Conservation (phyloP, 1,284 basidiomycete genomes). For the Ganoderma boninense region DNA sequence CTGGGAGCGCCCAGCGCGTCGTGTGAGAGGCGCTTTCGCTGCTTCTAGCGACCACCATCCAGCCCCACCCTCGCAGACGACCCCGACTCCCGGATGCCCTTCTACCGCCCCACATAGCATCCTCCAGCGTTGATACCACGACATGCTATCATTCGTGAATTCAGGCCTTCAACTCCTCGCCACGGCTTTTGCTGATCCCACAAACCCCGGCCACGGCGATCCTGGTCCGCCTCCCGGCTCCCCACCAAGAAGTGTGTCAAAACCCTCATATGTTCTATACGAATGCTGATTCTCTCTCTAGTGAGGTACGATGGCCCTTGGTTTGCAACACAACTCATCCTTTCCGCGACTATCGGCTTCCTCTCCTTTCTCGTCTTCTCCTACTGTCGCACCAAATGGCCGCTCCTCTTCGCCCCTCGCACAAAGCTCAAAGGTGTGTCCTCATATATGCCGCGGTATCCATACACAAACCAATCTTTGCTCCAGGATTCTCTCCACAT, state of each 20-base stretch:
- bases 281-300: slow-evolving; percentile 31
- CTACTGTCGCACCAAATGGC: slow-evolving; percentile 87
- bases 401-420: slow-evolving; percentile 89
- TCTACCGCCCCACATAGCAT: slow-evolving; percentile 10
- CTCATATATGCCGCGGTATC: background rate
- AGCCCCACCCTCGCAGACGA: slow-evolving; percentile 16
- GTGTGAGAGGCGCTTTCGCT: slow-evolving; percentile 13
- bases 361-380: slow-evolving; percentile 89
- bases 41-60: slow-evolving; percentile 8
- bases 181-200: slow-evolving; percentile 21
- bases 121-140: background rate
- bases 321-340: slow-evolving; percentile 90
- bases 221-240: slow-evolving; percentile 57
- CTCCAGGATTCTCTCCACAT: slow-evolving; percentile 85
- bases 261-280: slow-evolving; percentile 26
- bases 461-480: slow-evolving; percentile 13
- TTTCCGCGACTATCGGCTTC: slow-evolving; percentile 84
- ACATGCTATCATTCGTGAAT: slow-evolving; percentile 18
- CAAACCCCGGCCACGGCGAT: slow-evolving; percentile 25
- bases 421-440: slow-evolving; percentile 90
- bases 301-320: slow-evolving; percentile 89
- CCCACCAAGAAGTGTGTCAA: slow-evolving; percentile 60
- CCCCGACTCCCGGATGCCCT: slow-evolving; percentile 25
- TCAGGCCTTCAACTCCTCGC: slow-evolving; percentile 18
- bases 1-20: slow-evolving; percentile 24